Percentiles rank a stretch among this genome's conserved stretches.
phyloP scores from a whole-genome alignment of 306 rosid genomes.

The Benincasa hispida region DNA sequence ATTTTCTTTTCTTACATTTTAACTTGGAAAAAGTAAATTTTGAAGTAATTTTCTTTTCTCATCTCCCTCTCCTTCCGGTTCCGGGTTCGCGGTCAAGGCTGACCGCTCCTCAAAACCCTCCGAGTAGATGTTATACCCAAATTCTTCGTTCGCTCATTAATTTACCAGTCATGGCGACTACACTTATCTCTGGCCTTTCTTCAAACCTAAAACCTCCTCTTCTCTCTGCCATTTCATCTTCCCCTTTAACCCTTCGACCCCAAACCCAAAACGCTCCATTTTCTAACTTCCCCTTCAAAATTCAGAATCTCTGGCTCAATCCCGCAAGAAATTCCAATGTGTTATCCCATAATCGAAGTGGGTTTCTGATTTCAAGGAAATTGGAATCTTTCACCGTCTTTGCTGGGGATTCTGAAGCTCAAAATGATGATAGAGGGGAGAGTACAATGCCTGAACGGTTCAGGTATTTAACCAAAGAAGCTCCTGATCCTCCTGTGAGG shows the following conservation, averaged over 20 bases:
- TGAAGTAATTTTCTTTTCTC: too few species aligned
- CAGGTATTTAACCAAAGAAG: conserved; percentile 53
- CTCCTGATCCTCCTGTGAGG: conserved; percentile 50
- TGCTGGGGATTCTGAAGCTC: conserved; percentile 29
- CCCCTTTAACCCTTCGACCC: conserved; percentile 9
- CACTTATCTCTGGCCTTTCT: conserved; percentile 24
- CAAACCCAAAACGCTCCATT: conserved; percentile 8
- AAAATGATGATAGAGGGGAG: conserved; percentile 35
- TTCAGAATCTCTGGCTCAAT: conserved; percentile 13
- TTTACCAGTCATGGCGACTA: conserved; percentile 32
- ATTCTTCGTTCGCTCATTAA: not conserved
- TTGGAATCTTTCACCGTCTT: conserved; percentile 11
- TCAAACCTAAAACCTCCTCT: conserved; percentile 19
- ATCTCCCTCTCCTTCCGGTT: not conserved
- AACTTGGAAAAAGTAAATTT: too few species aligned
- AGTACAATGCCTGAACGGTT: conserved; percentile 82
- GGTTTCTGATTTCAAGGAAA: conserved; percentile 19
- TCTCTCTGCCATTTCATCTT: conserved; percentile 9
- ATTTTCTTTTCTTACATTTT: too few species aligned
- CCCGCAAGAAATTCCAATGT: conserved; percentile 13
- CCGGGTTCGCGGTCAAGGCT: not conserved
- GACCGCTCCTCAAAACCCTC: conserved; percentile 10
- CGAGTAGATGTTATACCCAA: not conserved
- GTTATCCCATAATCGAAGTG: conserved; percentile 16
- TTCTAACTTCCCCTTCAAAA: conserved; percentile 14